Evolutionary conservation across 225 moss, liverwort and hornwort species (phyloP), one percentile per base, ranked within the genome.

Genomic region (Neckera pumila): DNA sequence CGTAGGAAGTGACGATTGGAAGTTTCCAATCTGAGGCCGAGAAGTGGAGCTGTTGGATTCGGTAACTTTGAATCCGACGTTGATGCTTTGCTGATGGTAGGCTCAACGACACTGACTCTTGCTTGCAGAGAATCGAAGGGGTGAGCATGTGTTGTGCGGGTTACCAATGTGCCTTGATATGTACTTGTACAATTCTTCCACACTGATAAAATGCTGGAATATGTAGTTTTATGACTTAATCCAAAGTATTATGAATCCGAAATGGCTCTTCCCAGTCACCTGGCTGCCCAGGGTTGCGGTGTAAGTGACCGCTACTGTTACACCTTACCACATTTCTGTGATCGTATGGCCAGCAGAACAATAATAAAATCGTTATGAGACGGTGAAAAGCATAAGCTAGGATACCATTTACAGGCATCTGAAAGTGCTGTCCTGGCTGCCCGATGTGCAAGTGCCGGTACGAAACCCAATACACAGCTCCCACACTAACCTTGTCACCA

Each of bases 1-100:
- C 70, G 82, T 91, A 23, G 82, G 88, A 78, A 78, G 82, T 83
- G 86, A 85, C 70, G 85, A 77, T 82, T 88, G 90, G 82, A 47
- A 71, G n/a, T 49, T 45, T 76, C 63, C 85, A 82, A 82, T 88
- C 69, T 81, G 88, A 88, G 85, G 67, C 88, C 45, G 62, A 45
- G 66, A 74, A 80, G 74, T 58, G 33, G 64, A 54, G 80, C n/a
- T 43, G 58, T 66, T 62, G 61, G 62, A 61, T 81, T 71, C 45
- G 36, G 45, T 47, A 57, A 36, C 31, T 58, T 49, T 9, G 61
- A 81, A 72, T 87, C 81, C 87, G 22, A 49, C 61, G 49, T 60
- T 61, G 81, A 73, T 81, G 61, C 81, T 75, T 60, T 76, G 88
- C 70, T 54, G 90, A 81, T 76, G 69, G 90, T 82, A n/a, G 59